Evolutionary conservation across 257 asterid species (phyloP).

Genomic region (Primulina huaijiensis): DNA sequence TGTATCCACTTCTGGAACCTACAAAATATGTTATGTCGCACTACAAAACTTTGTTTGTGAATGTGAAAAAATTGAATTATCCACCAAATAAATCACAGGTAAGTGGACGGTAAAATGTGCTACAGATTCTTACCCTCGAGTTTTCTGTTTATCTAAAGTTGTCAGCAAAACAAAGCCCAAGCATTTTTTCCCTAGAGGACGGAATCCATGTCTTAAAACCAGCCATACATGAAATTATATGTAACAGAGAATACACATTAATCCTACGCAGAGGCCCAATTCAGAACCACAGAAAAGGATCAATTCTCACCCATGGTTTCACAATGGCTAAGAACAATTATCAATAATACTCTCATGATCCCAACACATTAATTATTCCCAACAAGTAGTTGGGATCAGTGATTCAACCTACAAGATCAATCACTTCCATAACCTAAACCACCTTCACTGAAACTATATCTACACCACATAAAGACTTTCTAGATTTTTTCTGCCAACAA

Average conservation of each 20-base stretch:
- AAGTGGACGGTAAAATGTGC: neutral
- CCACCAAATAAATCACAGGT: neutral
- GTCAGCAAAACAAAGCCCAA: neutral
- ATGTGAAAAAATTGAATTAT: neutral
- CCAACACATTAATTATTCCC: neutral
- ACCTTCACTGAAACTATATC: neutral
- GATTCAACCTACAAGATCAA: neutral
- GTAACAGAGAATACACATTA: neutral
- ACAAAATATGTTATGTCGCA: conserved; percentile 19
- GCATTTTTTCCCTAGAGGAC: too few relatives aligned
- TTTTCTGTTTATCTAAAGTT: neutral
- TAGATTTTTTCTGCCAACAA: neutral
- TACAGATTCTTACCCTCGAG: too few relatives aligned
- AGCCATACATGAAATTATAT: neutral
- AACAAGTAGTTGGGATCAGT: neutral
- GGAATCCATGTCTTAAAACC: neutral
- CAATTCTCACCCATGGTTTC: neutral
- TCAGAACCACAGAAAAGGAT: neutral
- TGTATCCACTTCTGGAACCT: conserved; percentile 98
- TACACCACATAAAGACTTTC: neutral
- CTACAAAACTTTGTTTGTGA: neutral
- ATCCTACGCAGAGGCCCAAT: neutral
- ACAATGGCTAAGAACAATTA: neutral
- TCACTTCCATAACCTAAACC: neutral
- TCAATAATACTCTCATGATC: neutral